Evolutionary conservation across 2,329 filamentous ascomycete species (phyloP), one percentile per base, ranked within the genome.

Genomic region (Dothidotthia symphoricarpi): DNA sequence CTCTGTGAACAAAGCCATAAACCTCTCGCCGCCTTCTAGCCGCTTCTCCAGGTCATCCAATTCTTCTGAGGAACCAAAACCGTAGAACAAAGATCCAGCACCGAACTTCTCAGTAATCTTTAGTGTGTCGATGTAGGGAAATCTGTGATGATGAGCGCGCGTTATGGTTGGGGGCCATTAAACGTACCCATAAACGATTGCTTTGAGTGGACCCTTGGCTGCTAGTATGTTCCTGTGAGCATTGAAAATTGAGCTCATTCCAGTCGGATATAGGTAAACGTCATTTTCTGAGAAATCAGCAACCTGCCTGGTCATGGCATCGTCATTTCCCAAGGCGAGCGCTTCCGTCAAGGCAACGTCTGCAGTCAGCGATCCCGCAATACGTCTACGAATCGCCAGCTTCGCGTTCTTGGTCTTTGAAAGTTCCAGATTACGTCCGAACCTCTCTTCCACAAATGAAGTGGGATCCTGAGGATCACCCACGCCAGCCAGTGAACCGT

Each of bases 31-130:
- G 8, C 65, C 66, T 48, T 80, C 69, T 6, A 97, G 72, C 3
- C 83, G 80, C 31, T 59, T 63, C 66, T 97, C 88, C 0, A 98
- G 75, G 43, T 95, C 84, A 59, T 96, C 86, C 1, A 98, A 71
- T 41, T 97, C 90, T 31, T 78, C 77, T 2, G 80, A 71, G 2
- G 85, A 86, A 1, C 85, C 88, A 55, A 85, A 79, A 3, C 91
- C 91, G 66, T 95, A 96, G 63, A 97, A 97, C 2, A 85, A 65
- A 43, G 85, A 90, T 1, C 91, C 91, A 0, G 89, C 86, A 0
- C 91, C 93, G 65, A 94, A 97, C 65, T 97, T 98, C 63, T 97
- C 76, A 4, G 97, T 73, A 33, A 96, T 88, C 65, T 98, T 98
- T 37, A 97, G 76, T 0, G 93, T 96, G 67, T 98, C 93, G 35